Percentiles rank a stretch among this genome's conserved stretches.
Evolutionary conservation across 306 rosid species (phyloP).

Genomic region (Phaseolus lunatus): DNA sequence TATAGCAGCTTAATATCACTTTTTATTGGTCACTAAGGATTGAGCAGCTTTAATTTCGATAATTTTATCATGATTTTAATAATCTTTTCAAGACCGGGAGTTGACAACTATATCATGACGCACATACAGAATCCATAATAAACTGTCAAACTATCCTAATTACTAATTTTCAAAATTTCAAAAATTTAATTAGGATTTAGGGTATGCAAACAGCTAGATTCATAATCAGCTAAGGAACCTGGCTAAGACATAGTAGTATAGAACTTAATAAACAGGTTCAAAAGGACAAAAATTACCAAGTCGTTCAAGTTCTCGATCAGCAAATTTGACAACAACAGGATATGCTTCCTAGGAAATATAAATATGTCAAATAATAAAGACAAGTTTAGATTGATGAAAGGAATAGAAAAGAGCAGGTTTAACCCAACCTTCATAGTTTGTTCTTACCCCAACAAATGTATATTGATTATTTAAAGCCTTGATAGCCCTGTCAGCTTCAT

Average conservation of each 20-base stretch:
- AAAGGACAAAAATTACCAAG: constrained; percentile 58
- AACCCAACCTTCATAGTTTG: constrained; percentile 7
- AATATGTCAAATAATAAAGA: constrained; percentile 37
- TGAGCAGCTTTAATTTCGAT: constrained; percentile 11
- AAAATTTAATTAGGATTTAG: background rate
- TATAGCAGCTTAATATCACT: constrained; percentile 6
- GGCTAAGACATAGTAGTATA: constrained; percentile 10
- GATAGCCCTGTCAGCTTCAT: constrained; percentile 84
- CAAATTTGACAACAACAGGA: constrained; percentile 79
- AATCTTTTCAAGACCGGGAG: constrained; percentile 7
- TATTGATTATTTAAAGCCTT: constrained; percentile 72
- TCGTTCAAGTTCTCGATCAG: constrained; percentile 73
- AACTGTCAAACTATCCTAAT: constrained; percentile 3
- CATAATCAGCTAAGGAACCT: constrained; percentile 29
- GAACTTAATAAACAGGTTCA: constrained; percentile 28
- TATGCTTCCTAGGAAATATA: constrained; percentile 58
- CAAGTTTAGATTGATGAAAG: constrained; percentile 39
- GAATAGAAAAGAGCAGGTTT: constrained; percentile 34
- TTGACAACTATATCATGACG: background rate
- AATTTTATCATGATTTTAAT: background rate
- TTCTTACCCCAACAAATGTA: constrained; percentile 83
- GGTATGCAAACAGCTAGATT: background rate
- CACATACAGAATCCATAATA: background rate
- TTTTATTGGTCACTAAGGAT: background rate
- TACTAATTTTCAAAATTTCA: background rate